Evolutionary conservation across 768 basidiomycete genomes (phyloP).

Genomic region (Mycena vulgaris): DNA sequence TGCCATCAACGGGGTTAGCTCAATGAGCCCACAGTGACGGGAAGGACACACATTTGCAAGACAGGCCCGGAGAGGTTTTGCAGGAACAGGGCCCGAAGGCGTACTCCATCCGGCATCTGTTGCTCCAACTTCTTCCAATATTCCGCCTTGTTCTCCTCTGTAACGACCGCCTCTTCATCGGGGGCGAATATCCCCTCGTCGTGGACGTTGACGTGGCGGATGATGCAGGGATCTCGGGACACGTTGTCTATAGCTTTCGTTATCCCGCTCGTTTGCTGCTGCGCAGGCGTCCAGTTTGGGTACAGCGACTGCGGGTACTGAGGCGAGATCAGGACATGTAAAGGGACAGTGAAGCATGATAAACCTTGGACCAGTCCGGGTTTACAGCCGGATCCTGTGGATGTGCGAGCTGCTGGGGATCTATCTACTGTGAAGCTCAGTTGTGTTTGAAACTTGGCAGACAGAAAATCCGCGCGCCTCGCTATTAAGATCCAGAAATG

Average conservation of each 20-base stretch:
- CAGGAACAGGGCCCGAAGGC: constrained; percentile 66
- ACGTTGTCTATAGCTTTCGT: constrained; percentile 44
- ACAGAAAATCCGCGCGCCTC: constrained; percentile 26
- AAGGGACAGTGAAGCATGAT: no score
- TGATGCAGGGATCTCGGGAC: constrained; percentile 43
- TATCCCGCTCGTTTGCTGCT: constrained; percentile 58
- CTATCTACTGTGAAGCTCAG: constrained; percentile 32
- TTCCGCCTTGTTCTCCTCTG: constrained; percentile 40
- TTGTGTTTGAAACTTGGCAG: not conserved
- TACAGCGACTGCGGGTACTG: constrained; percentile 68
- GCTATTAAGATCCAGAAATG: constrained; percentile 57
- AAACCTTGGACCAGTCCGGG: constrained; percentile 33
- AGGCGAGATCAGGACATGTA: constrained; percentile 42
- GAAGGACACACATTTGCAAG: constrained; percentile 58
- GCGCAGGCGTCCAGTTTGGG: constrained; percentile 68
- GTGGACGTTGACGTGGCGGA: constrained; percentile 60
- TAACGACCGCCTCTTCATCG: constrained; percentile 40
- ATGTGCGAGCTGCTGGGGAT: constrained; percentile 35
- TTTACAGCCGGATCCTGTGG: constrained; percentile 9
- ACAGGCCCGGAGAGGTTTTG: constrained; percentile 66
- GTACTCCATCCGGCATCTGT: constrained; percentile 50
- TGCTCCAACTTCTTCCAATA: constrained; percentile 54
- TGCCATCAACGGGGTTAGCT: not conserved
- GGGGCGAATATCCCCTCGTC: constrained; percentile 52
- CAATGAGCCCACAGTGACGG: not conserved